Evolutionary conservation across 2,329 filamentous ascomycete genomes (phyloP).

Genomic region (Daldinia sp.): DNA sequence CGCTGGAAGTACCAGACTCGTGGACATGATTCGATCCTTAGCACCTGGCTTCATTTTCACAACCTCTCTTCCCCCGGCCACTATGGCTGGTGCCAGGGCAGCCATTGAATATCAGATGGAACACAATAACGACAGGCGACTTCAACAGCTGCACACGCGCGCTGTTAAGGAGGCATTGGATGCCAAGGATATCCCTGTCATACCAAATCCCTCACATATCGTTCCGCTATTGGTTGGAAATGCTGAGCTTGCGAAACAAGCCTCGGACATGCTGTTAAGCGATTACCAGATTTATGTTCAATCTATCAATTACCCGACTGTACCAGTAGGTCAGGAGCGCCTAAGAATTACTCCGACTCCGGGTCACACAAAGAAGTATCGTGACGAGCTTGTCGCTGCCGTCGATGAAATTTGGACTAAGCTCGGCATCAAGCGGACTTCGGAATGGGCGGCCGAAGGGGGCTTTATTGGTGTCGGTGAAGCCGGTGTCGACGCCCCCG

Average conservation of each 20-base stretch:
- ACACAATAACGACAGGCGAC: slow-evolving; percentile 83
- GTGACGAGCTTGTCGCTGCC: slow-evolving; percentile 83
- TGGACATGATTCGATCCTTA: slow-evolving; percentile 92
- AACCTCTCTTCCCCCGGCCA: slow-evolving; percentile 92
- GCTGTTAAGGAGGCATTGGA: slow-evolving; percentile 87
- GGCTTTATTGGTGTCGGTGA: slow-evolving; percentile 96
- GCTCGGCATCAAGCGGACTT: slow-evolving; percentile 89
- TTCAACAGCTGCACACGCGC: slow-evolving; percentile 96
- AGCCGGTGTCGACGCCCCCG: slow-evolving; percentile 63
- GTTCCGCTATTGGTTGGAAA: slow-evolving; percentile 93
- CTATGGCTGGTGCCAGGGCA: slow-evolving; percentile 91
- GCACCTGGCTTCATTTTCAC: slow-evolving; percentile 99
- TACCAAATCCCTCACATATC: slow-evolving; percentile 97
- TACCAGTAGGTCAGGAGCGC: slow-evolving; percentile 96
- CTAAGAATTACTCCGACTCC: slow-evolving; percentile 96
- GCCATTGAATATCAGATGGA: slow-evolving; percentile 94
- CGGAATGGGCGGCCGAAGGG: slow-evolving; percentile 88
- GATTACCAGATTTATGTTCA: slow-evolving; percentile 97
- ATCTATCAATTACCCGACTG: slow-evolving; percentile 98
- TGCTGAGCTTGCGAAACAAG: slow-evolving; percentile 88
- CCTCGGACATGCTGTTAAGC: slow-evolving; percentile 88
- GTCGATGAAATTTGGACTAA: slow-evolving; percentile 89
- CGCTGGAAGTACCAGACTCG: slow-evolving; percentile 83
- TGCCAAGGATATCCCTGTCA: slow-evolving; percentile 88
- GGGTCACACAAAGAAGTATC: slow-evolving; percentile 84